Percentiles rank a stretch among this genome's conserved stretches.
Evolutionary conservation across 2,329 filamentous ascomycete genomes (phyloP).

Genomic region (Emmonsiellopsis sp.): DNA sequence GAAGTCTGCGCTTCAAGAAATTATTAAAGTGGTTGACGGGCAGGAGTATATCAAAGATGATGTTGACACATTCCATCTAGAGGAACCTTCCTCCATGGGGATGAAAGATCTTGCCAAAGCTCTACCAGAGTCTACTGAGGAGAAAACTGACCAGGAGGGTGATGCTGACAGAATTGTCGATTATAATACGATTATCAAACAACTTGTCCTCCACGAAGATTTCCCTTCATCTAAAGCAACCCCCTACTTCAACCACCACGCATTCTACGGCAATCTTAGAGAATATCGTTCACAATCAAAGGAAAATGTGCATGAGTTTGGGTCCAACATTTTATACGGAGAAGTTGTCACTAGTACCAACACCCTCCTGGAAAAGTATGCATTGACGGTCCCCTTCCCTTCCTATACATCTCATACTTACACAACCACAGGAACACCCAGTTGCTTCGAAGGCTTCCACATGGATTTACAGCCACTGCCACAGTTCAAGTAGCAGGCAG

Average conservation of each 20-base stretch:
- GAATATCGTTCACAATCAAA: constrained; percentile 54
- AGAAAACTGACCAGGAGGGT: constrained; percentile 23
- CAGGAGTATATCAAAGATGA: constrained; percentile 69
- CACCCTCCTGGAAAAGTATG: constrained; percentile 78
- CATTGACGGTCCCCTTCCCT: background rate
- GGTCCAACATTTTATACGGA: constrained; percentile 70
- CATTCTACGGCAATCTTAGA: constrained; percentile 64
- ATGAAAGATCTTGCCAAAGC: constrained; percentile 48
- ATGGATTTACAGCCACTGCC: constrained; percentile 79
- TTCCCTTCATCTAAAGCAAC: constrained; percentile 65
- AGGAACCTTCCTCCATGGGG: constrained; percentile 56
- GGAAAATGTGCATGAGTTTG: constrained; percentile 57
- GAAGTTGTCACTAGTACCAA: constrained; percentile 93
- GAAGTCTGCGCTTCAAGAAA: constrained; percentile 52
- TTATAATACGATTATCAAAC: constrained; percentile 65
- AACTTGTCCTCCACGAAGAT: constrained; percentile 62
- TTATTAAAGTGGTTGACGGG: constrained; percentile 56
- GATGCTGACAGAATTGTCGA: constrained; percentile 57
- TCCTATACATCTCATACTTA: constrained; percentile 3
- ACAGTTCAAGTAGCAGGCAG: constrained; percentile 82
- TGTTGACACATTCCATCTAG: constrained; percentile 72
- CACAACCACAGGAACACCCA: constrained; percentile 56
- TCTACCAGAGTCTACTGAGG: constrained; percentile 34
- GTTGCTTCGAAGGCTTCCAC: constrained; percentile 65
- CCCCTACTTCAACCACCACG: constrained; percentile 75